Evolutionary conservation across 2,329 filamentous ascomycete genomes (phyloP), one percentile per base, ranked within the genome.

Genomic region (Parasarocladium wereldwijsianum): DNA sequence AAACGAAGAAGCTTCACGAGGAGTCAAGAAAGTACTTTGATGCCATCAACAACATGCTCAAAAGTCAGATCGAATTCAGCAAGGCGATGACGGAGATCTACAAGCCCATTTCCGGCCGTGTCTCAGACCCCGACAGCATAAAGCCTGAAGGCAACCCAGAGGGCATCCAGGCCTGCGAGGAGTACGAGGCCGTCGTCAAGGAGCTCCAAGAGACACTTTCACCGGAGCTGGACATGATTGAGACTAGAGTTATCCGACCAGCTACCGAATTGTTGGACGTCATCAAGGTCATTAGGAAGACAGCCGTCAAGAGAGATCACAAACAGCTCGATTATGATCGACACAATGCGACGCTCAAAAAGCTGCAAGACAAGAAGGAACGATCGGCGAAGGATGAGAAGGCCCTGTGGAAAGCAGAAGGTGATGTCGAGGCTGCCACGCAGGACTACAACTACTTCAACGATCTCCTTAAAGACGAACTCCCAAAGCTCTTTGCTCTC

Each of bases 401-500:
- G 61, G 85, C 86, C 11, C 65, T 93, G 43, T 98, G 92, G 71
- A 93, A 92, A 54, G 84, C 84, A 5, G 90, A 98, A 55, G 83
- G 75, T 44, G 86, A 94, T 21, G 70, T 87, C 15, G 90, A 98
- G 52, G 69, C 79, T 54, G 76, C 90, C 5, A 96, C 90, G 0
- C 83, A 93, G 50, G 90, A 98, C 45, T 98, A 79, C 61, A 87
- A 96, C 52, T 92, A 93, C 60, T 96, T 90, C 66, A 98, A 98
- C 59, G 84, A 94, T 46, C 64, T 98, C 30, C 70, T 98, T 37
- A 98, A 98, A 60, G 83, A 92, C 12, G 90, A 98, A 57, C 63
- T 98, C 38, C 90, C 90, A 17, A 84, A 85, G 54, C 70, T 98
- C 8, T 98, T 98, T 55, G 54, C 62, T 6, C 71, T 98, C 12